These are phyloP conservation scores for Hibiscus tridactylites DNA, from an alignment of 345 rosid genomes.

Conservation along the genomic window DNA sequence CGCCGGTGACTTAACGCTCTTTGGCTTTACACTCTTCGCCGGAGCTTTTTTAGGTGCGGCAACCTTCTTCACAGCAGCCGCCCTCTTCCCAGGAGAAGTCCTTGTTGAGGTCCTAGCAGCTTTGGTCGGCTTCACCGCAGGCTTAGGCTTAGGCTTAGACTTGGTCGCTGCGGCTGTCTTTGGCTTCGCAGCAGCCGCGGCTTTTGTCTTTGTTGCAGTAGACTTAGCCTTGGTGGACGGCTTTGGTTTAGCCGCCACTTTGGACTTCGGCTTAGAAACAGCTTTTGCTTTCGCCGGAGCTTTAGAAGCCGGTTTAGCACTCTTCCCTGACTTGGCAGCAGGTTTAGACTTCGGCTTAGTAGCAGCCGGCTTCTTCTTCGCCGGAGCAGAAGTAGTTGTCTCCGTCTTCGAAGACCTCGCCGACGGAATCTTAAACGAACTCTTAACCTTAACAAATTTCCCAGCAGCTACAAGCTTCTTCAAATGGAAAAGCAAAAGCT, in stretches of 20 bases:
- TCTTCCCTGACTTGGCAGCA: neutral
- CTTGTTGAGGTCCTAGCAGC: conserved; percentile 56
- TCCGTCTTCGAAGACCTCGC: conserved; percentile 29
- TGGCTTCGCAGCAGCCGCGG: conserved; percentile 23
- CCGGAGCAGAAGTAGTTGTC: conserved; percentile 14
- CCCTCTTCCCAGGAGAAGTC: conserved; percentile 54
- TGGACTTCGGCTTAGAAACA: conserved; percentile 22
- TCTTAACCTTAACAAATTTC: conserved; percentile 62
- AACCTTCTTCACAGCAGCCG: conserved; percentile 25
- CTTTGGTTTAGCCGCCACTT: conserved; percentile 27
- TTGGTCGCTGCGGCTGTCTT: conserved; percentile 21
- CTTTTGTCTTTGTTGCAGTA: conserved; percentile 40
- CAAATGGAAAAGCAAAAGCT: conserved; percentile 52
- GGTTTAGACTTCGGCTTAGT: conserved; percentile 34
- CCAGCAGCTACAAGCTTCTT: conserved; percentile 61
- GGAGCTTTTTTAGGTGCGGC: neutral
- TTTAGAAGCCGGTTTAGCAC: conserved; percentile 17
- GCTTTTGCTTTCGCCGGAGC: conserved; percentile 19
- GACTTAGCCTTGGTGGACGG: conserved; percentile 28
- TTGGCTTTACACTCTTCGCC: conserved; percentile 38
- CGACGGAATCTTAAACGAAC: conserved; percentile 61
- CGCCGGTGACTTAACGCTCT: conserved; percentile 51
- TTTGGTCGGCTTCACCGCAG: conserved; percentile 54
- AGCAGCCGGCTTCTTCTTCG: conserved; percentile 23
- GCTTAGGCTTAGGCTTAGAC: conserved; percentile 19